Evolutionary conservation across 2,329 filamentous ascomycete species (phyloP), one percentile per base, ranked within the genome.

Genomic region (Aspergillus sp.): DNA sequence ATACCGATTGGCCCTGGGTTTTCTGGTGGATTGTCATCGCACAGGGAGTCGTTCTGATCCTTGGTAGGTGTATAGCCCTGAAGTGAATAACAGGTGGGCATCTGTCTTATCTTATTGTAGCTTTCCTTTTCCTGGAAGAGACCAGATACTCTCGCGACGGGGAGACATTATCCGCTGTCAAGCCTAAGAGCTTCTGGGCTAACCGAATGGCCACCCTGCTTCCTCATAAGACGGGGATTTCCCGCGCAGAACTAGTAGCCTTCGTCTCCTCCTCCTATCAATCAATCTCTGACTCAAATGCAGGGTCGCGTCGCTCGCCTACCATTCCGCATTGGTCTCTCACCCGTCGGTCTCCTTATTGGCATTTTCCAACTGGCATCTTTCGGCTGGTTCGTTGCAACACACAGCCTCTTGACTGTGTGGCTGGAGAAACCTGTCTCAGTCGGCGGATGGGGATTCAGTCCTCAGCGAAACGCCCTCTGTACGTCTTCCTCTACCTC

Each of bases 1-100:
- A 54, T 39, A 54, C 51, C 2, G 8, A 39, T 4, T 54, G 51
- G 51, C 51, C 51, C 7, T 54, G 36, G 51, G 51, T 54, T 8
- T 54, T 54, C 21, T 54, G 36, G 36, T 54, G 51, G 51, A 27
- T 54, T 5, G 51, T 54, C 2, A 54, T 54, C 2, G 51, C 51
- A 10, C 51, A 54, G 21, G 51, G 51, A 15, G 0, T 42, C 3
- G 51, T 54, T 17, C 36, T 54, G 5, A 39, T 41, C 1, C 36
- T 54, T 10, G 51, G 51, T 54, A 17, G 3, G 51, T 27, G 27
- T 4, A 15, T 13, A 13, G 5, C 19, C 19, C 13, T 8, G 5
- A 5, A 8, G 2, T 7, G 8, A 10, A 3, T 5, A 10, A 11
- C 8, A 6, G 8, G 5, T 5, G 10, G 36, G n/a, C n/a, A 15